Evolutionary conservation across 2,329 filamentous ascomycete genomes (phyloP).

Genomic region (Xylaria sp.): DNA sequence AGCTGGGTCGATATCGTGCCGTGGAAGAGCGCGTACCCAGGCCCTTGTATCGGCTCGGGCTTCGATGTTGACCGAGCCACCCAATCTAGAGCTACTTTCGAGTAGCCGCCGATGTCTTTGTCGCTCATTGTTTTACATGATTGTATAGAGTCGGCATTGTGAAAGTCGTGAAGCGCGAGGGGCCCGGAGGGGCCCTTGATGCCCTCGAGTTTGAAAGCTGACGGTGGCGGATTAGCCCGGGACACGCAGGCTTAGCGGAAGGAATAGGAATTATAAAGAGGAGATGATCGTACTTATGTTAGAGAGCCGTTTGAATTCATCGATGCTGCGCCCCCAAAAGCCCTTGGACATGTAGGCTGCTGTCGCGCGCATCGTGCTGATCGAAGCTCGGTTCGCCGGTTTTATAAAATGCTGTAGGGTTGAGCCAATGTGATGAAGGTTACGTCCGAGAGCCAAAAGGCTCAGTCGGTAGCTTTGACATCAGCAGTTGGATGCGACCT

Average conservation of each 20-base stretch:
- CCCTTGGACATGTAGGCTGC: slow-evolving; percentile 55
- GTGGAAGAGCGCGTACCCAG: slow-evolving; percentile 76
- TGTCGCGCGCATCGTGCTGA: slow-evolving; percentile 52
- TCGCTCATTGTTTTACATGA: slow-evolving; percentile 84
- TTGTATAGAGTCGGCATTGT: slow-evolving; percentile 51
- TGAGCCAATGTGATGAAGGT: slow-evolving; percentile 5
- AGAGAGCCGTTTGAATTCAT: slow-evolving; percentile 64
- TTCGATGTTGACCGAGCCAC: slow-evolving; percentile 23
- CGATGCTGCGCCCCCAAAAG: slow-evolving; percentile 63
- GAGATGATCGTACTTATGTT: slow-evolving; percentile 53
- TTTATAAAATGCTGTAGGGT: not conserved
- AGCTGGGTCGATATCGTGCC: slow-evolving; percentile 87
- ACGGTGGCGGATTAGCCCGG: slow-evolving; percentile 17
- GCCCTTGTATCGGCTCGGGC: slow-evolving; percentile 29
- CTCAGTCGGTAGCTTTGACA: slow-evolving; percentile 40
- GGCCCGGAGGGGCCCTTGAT: slow-evolving; percentile 69
- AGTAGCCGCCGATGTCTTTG: slow-evolving; percentile 84
- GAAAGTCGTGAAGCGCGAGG: slow-evolving; percentile 69
- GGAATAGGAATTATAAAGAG: not conserved
- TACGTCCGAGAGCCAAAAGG: slow-evolving; percentile 40
- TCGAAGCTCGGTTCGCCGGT: not conserved
- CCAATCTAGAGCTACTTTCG: slow-evolving; percentile 65
- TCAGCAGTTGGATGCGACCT: slow-evolving; percentile 28
- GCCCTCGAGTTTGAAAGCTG: slow-evolving; percentile 73
- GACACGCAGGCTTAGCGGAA: not conserved